These are phyloP conservation scores for Fonsecaea multimorphosa DNA, from an alignment of 2,329 filamentous ascomycete genomes.

Conservation along the genomic window DNA sequence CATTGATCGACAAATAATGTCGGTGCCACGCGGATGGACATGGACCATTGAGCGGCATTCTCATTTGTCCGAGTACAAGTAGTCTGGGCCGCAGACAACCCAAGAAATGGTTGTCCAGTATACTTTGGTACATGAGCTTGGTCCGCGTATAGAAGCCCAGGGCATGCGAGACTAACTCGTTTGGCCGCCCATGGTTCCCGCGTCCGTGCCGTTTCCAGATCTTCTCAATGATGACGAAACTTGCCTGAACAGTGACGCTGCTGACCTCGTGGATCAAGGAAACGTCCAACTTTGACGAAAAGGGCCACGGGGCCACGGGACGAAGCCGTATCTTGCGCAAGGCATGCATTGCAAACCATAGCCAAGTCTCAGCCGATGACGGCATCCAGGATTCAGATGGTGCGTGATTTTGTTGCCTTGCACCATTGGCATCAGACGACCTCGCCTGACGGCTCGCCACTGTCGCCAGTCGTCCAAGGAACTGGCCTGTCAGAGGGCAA, in stretches of 20 bases:
- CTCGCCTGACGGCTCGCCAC: constrained; percentile 15
- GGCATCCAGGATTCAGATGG: constrained; percentile 25
- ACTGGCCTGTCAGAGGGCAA: constrained; percentile 15
- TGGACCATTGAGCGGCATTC: not conserved
- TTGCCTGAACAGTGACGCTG: constrained; percentile 14
- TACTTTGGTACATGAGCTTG: not conserved
- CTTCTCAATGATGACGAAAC: constrained; percentile 16
- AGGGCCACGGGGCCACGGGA: constrained; percentile 21
- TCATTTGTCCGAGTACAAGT: not conserved
- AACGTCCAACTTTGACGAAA: not conserved
- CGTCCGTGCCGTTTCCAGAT: constrained; percentile 25
- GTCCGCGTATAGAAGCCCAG: not conserved
- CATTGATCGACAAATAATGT: constrained; percentile 9
- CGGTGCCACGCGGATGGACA: constrained; percentile 21
- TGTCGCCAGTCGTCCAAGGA: not conserved
- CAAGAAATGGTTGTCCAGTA: not conserved
- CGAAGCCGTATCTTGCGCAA: constrained; percentile 25
- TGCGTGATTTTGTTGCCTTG: constrained; percentile 31
- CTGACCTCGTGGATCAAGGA: constrained; percentile 17
- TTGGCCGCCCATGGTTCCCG: constrained; percentile 6
- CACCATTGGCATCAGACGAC: constrained; percentile 17
- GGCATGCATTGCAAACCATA: constrained; percentile 16
- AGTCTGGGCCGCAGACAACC: not conserved
- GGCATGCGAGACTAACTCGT: not conserved
- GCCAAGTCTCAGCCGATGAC: constrained; percentile 23